These are phyloP conservation scores for Nannizzia gypsea DNA, from an alignment of 2,329 filamentous ascomycete species.

Conservation along the genomic window DNA sequence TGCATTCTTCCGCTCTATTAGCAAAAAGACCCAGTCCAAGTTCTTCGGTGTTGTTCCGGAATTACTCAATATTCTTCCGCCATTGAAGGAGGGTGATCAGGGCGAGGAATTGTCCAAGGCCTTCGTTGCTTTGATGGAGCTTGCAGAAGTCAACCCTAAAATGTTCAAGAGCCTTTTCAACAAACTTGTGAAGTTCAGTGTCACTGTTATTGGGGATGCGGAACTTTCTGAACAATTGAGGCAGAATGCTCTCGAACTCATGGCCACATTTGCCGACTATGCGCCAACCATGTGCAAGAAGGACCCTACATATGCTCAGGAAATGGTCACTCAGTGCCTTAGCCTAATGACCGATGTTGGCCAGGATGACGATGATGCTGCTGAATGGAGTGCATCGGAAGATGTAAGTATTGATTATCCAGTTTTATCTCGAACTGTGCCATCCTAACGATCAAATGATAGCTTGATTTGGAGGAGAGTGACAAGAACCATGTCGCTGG, in stretches of 20 bases:
- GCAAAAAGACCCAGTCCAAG: constrained; percentile 76
- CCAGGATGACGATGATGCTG: constrained; percentile 83
- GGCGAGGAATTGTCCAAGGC: constrained; percentile 86
- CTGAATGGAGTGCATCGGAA: constrained; percentile 85
- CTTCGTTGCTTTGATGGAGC: constrained; percentile 79
- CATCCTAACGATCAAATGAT: constrained; percentile 14
- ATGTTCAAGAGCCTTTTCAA: constrained; percentile 97
- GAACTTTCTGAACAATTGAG: constrained; percentile 79
- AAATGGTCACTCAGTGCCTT: constrained; percentile 97
- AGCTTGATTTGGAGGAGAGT: constrained; percentile 90
- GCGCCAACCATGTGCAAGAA: constrained; percentile 91
- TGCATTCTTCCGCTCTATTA: constrained; percentile 83
- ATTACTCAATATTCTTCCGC: constrained; percentile 85
- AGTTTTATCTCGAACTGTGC: neutral
- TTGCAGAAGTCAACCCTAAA: constrained; percentile 86
- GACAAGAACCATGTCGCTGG: constrained; percentile 95
- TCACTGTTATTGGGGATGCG: constrained; percentile 91
- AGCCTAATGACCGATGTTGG: constrained; percentile 97
- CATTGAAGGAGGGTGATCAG: constrained; percentile 82
- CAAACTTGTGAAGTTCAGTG: constrained; percentile 81
- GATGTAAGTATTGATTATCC: constrained; percentile 49
- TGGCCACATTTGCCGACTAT: constrained; percentile 96
- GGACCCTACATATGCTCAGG: constrained; percentile 76
- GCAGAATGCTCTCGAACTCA: constrained; percentile 90
- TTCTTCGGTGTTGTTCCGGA: constrained; percentile 81